Base-by-base conservation (phyloP, 163 green algal species). In the Smithsoniella earleae region DNA sequence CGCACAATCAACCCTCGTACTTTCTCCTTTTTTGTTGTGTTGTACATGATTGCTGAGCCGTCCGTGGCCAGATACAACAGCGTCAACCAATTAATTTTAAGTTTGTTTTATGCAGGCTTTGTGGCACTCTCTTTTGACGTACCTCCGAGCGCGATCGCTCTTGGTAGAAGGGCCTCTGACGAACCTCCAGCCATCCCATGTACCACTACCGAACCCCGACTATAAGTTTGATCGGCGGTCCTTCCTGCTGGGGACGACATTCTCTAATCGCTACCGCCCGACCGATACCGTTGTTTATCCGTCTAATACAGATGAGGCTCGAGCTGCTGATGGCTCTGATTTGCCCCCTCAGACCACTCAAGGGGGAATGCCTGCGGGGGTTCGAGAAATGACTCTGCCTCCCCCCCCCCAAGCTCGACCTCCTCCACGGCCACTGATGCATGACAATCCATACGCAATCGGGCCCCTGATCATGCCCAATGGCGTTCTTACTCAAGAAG, bases 121-220 rank as follows among this genome's bases (percentile, higher is more conserved):
- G 25, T 98, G 93, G 93, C 90, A 92, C 74, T 80, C 78, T 22
- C 86, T 98, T 78, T 84, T 97, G 46, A 77, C 76, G 36, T 90
- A 98, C 84, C 97, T 93, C 83, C 82, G 90, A 96, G 76, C 74
- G 82, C 34, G 88, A 86, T 33, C 88, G 80, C 25, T 55, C 63
- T 81, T 98, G 64, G 92, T 96, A 74, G 93, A 98, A 82, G 93
- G 93, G 0, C 83, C 92, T 0, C 85, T 98, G 1, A 92, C 82
- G 66, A 95, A 94, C 76, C 84, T 98, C 4, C 96, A 96, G 83
- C 76, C 87, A 55, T 91, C 79, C 77, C 84, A 93, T 78, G 83
- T 96, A 40, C 84, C 91, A 73, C 87, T 95, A 46, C 75, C 82
- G 62, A 82, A 84, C 49, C 85, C 88, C 20, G 82, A 80, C n/a